Percentiles rank a stretch among this genome's conserved stretches.
Evolutionary conservation across 208 protist genomes (phyloP).

Genomic region (Trichomonas tenax): DNA sequence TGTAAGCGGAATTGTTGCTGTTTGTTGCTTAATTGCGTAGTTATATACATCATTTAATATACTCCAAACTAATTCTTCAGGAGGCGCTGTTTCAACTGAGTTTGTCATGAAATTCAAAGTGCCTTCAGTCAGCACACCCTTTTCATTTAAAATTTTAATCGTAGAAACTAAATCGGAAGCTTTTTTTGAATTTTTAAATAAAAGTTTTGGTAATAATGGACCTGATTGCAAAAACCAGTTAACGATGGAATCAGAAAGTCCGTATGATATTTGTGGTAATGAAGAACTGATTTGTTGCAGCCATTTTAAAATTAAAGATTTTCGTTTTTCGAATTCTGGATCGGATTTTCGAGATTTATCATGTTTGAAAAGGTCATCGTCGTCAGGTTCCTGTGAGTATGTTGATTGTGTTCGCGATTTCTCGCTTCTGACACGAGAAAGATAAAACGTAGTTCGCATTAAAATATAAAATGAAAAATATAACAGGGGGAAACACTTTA

Average conservation of each 20-base stretch:
- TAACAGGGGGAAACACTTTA: no score
- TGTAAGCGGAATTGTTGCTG: not conserved
- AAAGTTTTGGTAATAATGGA: not conserved
- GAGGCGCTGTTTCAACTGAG: not conserved
- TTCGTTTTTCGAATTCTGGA: not conserved
- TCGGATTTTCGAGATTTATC: not conserved
- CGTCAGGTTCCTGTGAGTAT: not conserved
- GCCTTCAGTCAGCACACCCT: not conserved
- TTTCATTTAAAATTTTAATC: not conserved
- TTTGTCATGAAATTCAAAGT: not conserved
- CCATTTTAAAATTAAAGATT: not conserved
- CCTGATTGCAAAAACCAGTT: not conserved
- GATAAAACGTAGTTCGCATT: not conserved
- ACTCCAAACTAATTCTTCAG: not conserved
- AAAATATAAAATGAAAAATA: no score
- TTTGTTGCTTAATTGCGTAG: not conserved
- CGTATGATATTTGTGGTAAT: not conserved
- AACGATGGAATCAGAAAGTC: not conserved
- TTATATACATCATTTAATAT: not conserved
- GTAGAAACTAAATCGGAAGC: not conserved
- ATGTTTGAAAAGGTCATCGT: not conserved
- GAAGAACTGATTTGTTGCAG: not conserved
- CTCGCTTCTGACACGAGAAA: not conserved
- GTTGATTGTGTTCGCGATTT: not conserved
- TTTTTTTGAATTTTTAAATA: not conserved